Evolutionary conservation across 345 rosid genomes (phyloP), one percentile per base, ranked within the genome.

Genomic region (Laguncularia racemosa): DNA sequence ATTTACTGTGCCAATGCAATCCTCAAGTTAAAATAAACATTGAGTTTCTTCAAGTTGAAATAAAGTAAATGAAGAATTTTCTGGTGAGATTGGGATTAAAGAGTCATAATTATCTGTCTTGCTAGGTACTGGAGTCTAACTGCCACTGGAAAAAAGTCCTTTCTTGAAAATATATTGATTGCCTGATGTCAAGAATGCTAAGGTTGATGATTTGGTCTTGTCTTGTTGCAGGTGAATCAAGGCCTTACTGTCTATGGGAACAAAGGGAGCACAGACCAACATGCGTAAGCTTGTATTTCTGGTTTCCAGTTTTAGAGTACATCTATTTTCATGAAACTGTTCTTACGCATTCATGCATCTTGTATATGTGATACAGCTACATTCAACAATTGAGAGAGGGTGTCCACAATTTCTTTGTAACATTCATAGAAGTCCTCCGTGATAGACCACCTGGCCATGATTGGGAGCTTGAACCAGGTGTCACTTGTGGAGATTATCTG

Each of bases 381-480:
- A 93, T 93, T 74, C 99, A 93, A 79, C 97, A 93, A 72, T 73
- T 93, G 77, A 89, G 99, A 71, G 99, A 93, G 18, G 99, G 99
- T 47, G 96, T 93, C 57, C 96, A 79, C 79, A 93, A 93, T 81
- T 93, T 93, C 80, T 89, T 93, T 53, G 99, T 56, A 59, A 89
- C 99, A 49, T 93, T 93, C 76, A 87, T 93, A 74, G 99, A 93
- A 81, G 99, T 93, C 17, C 72, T 89, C 57, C 85, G 90, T 23
- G 96, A 89, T 71, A 83, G 99, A 67, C 96, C 89, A 59, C 99
- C 95, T n/a, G 99, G 99, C 75, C 99, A 87, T 74, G 99, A 93
- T 71, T 93, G 99, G 99, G 97, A 93, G 67, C 96, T 93, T 61
- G 99, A 93, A 77, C 99, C 97, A 64, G 99, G 97, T 67, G 99